Conservation (phyloP, 768 basidiomycete species). For the Kwoniella pini region DNA sequence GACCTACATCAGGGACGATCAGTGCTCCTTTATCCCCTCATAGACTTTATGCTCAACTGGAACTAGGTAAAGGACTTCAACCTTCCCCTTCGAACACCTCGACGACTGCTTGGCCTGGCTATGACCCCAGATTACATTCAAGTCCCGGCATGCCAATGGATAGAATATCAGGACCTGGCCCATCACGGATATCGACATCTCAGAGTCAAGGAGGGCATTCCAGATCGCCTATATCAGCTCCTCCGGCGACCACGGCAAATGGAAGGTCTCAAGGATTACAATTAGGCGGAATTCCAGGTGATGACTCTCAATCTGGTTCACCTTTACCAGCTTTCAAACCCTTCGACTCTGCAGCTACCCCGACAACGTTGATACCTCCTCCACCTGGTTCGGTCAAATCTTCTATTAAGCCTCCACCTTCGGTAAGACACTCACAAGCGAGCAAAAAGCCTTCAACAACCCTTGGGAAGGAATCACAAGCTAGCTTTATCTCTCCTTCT, state of each 20-base stretch:
- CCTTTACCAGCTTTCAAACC: slow-evolving; percentile 49
- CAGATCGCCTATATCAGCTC: slow-evolving; percentile 9
- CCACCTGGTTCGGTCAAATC: slow-evolving; percentile 13
- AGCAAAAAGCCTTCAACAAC: slow-evolving; percentile 2
- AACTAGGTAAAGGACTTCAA: slow-evolving; percentile 41
- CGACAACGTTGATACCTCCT: slow-evolving; percentile 6
- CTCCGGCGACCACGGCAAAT: background rate
- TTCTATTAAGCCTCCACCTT: slow-evolving; percentile 9
- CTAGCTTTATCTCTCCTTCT: slow-evolving; percentile 48
- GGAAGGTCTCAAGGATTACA: slow-evolving; percentile 6
- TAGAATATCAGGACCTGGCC: slow-evolving; percentile 18
- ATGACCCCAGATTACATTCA: slow-evolving; percentile 30
- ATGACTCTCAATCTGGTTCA: slow-evolving; percentile 15
- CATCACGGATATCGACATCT: background rate
- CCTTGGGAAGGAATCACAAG: slow-evolving; percentile 3
- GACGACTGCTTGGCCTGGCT: slow-evolving; percentile 19
- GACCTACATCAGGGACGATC: slow-evolving; percentile 45
- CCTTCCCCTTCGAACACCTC: slow-evolving; percentile 16
- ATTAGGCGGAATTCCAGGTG: slow-evolving; percentile 1
- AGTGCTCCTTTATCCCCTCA: slow-evolving; percentile 52
- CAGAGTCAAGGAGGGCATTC: background rate
- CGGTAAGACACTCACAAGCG: slow-evolving; percentile 10
- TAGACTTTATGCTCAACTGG: slow-evolving; percentile 46
- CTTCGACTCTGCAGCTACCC: slow-evolving; percentile 24
- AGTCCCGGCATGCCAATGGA: slow-evolving; percentile 33